A percentile compares a stretch with the other conserved stretches of the same genome.
These are phyloP conservation scores for Tubosaeta sp. DNA, from an alignment of 768 basidiomycete species.

Conservation along the genomic window DNA sequence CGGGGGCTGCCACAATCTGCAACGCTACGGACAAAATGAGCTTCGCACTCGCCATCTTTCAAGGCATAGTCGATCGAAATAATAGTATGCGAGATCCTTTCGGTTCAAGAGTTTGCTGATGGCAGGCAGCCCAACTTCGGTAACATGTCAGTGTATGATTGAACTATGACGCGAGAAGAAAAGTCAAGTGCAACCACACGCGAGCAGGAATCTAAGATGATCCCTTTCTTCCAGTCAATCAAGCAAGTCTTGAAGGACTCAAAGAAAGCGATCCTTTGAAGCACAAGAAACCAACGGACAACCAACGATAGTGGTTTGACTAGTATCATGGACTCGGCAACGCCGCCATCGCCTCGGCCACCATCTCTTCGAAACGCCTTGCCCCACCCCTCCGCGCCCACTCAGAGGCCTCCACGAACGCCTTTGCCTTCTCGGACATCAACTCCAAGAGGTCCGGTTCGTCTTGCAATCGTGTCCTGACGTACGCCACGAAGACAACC, in stretches of 20 bases:
- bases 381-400: not conserved
- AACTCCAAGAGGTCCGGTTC: conserved; percentile 41
- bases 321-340: conserved; percentile 1
- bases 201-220: too few relatives aligned
- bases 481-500: conserved; percentile 42
- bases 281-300: not conserved
- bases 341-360: conserved; percentile 9
- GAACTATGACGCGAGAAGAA: too few relatives aligned
- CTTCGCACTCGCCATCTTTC: conserved; percentile 26
- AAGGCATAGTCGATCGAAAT: not conserved
- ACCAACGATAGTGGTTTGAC: not conserved
- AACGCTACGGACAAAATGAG: too few relatives aligned
- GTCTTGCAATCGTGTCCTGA: conserved; percentile 34
- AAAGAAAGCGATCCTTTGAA: too few relatives aligned
- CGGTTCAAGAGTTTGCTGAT: too few relatives aligned
- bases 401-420: conserved; percentile 30
- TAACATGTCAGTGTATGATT: too few relatives aligned
- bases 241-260: too few relatives aligned
- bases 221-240: too few relatives aligned
- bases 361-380: conserved; percentile 18
- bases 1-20: not conserved
- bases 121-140: too few relatives aligned
- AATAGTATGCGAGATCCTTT: too few relatives aligned
- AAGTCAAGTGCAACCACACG: too few relatives aligned
- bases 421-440: conserved; percentile 38